Evolutionary conservation across 83 land plant species (phyloP).

Genomic region (Thuja plicata): DNA sequence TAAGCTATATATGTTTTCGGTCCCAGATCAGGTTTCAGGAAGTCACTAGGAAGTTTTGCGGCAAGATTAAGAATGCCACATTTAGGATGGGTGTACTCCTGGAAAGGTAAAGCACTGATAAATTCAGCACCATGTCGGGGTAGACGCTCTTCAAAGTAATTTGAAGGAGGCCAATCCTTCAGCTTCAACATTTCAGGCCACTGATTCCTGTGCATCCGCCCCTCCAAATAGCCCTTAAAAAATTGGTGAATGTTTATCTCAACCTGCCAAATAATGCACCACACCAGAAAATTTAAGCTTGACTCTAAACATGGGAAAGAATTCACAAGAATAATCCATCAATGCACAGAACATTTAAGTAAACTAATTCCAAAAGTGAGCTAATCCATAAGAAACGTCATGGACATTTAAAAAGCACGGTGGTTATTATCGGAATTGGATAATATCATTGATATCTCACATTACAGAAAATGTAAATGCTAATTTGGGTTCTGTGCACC

Average conservation of each 20-base stretch:
- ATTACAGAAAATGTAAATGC: no score
- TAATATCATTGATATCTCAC: background rate
- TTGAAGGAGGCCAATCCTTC: constrained; percentile 91
- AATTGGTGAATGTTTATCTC: constrained; percentile 74
- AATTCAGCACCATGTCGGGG: constrained; percentile 85
- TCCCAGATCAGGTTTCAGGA: constrained; percentile 80
- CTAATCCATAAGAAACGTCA: background rate
- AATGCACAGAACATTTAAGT: background rate
- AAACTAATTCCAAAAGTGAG: background rate
- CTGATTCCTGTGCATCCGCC: constrained; percentile 40
- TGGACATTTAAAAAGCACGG: background rate
- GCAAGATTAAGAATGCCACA: constrained; percentile 75
- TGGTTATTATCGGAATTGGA: background rate
- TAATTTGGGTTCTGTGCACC: background rate
- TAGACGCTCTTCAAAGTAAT: constrained; percentile 71
- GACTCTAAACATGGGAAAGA: background rate
- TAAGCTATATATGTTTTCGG: constrained; percentile 91
- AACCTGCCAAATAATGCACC: constrained; percentile 49
- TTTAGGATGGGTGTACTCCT: constrained; percentile 71
- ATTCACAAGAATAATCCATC: background rate
- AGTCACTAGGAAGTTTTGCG: constrained; percentile 51
- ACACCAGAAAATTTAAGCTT: background rate
- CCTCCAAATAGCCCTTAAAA: constrained; percentile 71
- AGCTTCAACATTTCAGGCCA: constrained; percentile 82
- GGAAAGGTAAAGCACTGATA: constrained; percentile 56